Conservation (phyloP, 345 rosid species). For the Xanthoceras sorbifolium region DNA sequence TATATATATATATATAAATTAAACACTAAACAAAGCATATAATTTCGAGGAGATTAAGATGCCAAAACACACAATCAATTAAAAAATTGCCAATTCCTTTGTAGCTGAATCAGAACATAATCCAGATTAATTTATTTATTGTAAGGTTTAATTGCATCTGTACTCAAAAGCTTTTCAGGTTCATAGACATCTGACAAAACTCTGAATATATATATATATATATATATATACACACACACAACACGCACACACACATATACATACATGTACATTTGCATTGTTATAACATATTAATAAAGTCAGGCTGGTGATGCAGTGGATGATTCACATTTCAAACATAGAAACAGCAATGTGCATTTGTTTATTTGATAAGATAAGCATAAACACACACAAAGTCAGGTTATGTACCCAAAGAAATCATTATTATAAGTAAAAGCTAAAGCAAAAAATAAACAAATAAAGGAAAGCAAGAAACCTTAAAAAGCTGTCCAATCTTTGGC, state of each 20-base stretch:
- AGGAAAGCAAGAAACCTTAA: slow-evolving; percentile 31
- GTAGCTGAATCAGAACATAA: slow-evolving; percentile 26
- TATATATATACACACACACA: too few relatives aligned
- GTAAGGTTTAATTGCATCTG: slow-evolving; percentile 18
- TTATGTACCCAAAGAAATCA: slow-evolving; percentile 7
- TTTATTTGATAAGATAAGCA: background rate
- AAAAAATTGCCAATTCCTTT: slow-evolving; percentile 15
- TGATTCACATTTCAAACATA: slow-evolving; percentile 27
- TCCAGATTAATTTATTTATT: slow-evolving; percentile 25
- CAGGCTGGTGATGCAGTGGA: slow-evolving; percentile 23
- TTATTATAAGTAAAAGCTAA: slow-evolving; percentile 15
- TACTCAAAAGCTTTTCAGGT: slow-evolving; percentile 13
- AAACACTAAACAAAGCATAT: slow-evolving; percentile 9
- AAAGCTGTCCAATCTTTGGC: slow-evolving; percentile 31
- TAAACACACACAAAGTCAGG: background rate
- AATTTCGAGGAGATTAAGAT: slow-evolving; percentile 53
- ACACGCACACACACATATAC: too few relatives aligned
- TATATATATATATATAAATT: too few relatives aligned
- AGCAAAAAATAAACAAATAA: slow-evolving; percentile 11
- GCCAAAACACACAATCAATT: slow-evolving; percentile 25
- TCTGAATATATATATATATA: slow-evolving; percentile 11
- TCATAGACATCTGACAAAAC: slow-evolving; percentile 24
- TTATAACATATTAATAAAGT: slow-evolving; percentile 1
- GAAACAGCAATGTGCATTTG: slow-evolving; percentile 10
- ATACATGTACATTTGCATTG: too few relatives aligned